Evolutionary conservation across 2,329 filamentous ascomycete genomes (phyloP).

Genomic region (Aureobasidium vineae): DNA sequence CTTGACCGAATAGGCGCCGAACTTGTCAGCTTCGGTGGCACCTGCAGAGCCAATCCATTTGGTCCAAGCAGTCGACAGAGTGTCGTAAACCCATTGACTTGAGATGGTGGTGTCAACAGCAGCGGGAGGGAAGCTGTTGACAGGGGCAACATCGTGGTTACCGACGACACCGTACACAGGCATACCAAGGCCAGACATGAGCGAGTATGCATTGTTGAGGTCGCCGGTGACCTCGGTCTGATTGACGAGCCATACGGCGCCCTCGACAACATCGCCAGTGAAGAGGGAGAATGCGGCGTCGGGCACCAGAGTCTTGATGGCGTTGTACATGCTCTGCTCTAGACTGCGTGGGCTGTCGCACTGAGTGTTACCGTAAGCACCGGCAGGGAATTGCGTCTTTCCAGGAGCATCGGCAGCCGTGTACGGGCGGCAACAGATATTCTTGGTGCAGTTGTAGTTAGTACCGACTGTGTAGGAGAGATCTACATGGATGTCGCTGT

Average conservation of each 20-base stretch:
- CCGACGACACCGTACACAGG: conserved; percentile 55
- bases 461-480: conserved; percentile 55
- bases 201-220: conserved; percentile 49
- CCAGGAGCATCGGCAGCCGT: conserved; percentile 50
- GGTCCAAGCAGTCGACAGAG: conserved; percentile 50
- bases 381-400: conserved; percentile 51
- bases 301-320: conserved; percentile 41
- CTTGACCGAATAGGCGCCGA: conserved; percentile 52
- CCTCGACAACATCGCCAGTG: conserved; percentile 59
- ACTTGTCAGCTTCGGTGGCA: conserved; percentile 39
- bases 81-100: conserved; percentile 55
- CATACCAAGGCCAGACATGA: conserved; percentile 45
- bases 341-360: conserved; percentile 55
- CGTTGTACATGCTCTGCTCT: conserved; percentile 53
- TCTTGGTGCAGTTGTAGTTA: conserved; percentile 57
- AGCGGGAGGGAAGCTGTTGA: conserved; percentile 33
- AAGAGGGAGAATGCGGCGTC: conserved; percentile 57
- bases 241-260: conserved; percentile 45
- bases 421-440: conserved; percentile 59
- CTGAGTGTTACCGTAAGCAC: conserved; percentile 53
- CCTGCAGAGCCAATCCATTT: conserved; percentile 48
- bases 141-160: conserved; percentile 53
- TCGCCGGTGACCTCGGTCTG: conserved; percentile 38
- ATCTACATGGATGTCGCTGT: conserved; percentile 61
- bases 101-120: conserved; percentile 41